These are phyloP conservation scores for Fusarium burgessii DNA, from an alignment of 2,329 filamentous ascomycete species.

Conservation along the genomic window DNA sequence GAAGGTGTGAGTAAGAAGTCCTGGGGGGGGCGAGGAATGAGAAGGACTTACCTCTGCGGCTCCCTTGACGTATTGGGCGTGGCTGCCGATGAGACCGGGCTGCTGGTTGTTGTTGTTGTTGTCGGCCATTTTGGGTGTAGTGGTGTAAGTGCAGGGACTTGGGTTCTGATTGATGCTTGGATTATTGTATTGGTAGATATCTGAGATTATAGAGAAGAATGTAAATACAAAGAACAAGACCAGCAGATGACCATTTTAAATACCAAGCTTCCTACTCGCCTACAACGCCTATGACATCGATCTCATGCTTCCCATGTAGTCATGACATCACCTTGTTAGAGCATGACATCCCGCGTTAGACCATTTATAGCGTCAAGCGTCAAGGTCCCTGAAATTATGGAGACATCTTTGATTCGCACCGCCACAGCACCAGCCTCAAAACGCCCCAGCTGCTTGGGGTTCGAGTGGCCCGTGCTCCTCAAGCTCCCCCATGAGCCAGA, in stretches of 20 bases:
- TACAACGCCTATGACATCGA: conserved; percentile 46
- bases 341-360: conserved; percentile 28
- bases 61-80: conserved; percentile 77
- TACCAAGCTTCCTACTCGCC: conserved; percentile 26
- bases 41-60: conserved; percentile 67
- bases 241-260: conserved; percentile 25
- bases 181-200: neutral
- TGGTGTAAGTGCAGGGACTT: neutral
- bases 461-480: conserved; percentile 25
- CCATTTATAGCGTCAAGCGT: conserved; percentile 26
- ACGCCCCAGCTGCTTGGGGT: conserved; percentile 26
- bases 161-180: neutral
- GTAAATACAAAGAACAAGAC: neutral
- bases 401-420: conserved; percentile 1
- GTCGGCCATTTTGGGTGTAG: conserved; percentile 45
- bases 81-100: conserved; percentile 71
- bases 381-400: conserved; percentile 34
- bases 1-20: neutral
- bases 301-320: conserved; percentile 28
- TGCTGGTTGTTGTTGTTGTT: conserved; percentile 40
- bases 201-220: neutral
- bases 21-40: neutral
- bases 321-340: conserved; percentile 46
- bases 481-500: conserved; percentile 39
- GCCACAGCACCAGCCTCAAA: conserved; percentile 29